These are phyloP conservation scores for Heritiera fomes DNA, from an alignment of 345 rosid species.

Conservation along the genomic window DNA sequence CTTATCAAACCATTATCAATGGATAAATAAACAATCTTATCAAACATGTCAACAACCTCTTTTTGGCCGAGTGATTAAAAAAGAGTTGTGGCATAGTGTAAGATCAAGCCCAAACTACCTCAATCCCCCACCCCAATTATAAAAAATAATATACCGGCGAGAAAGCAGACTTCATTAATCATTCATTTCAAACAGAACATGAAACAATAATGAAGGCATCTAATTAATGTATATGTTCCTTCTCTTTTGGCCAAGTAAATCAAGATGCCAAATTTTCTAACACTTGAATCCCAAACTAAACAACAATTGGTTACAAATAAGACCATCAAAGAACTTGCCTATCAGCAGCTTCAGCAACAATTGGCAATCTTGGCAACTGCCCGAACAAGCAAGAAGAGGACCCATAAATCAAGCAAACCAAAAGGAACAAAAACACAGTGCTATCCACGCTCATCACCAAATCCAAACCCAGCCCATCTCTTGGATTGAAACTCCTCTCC, in stretches of 20 bases:
- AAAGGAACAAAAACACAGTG: slow-evolving; percentile 82
- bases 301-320: background rate
- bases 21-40: background rate
- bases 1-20: background rate
- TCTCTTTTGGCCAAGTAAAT: background rate
- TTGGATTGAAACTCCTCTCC: slow-evolving; percentile 81
- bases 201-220: background rate
- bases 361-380: slow-evolving; percentile 81
- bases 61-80: too few species aligned
- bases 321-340: slow-evolving; percentile 77
- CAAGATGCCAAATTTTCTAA: background rate
- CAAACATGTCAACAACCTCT: background rate
- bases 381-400: slow-evolving; percentile 89
- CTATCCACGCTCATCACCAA: slow-evolving; percentile 91
- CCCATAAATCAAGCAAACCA: slow-evolving; percentile 84
- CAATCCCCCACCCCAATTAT: too few species aligned
- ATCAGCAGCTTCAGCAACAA: slow-evolving; percentile 95
- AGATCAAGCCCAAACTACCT: too few species aligned
- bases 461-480: slow-evolving; percentile 77
- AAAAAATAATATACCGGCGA: background rate
- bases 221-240: background rate
- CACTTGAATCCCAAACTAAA: background rate
- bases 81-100: too few species aligned
- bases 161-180: too few species aligned
- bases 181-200: background rate